Base-by-base conservation (phyloP, 805 yeast species). In the Ogataea wickerhamii region DNA sequence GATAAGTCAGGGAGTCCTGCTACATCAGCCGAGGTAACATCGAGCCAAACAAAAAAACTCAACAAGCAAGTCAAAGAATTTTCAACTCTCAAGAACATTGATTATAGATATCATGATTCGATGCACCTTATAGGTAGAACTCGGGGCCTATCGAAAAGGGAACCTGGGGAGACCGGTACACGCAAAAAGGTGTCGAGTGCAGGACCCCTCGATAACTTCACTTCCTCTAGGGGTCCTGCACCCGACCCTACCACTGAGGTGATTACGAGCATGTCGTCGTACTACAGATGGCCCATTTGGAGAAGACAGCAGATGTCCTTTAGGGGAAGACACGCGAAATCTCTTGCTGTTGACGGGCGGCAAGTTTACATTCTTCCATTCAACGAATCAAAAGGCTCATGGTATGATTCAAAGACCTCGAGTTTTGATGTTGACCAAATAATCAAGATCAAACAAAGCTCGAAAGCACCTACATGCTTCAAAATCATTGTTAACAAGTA, bases 341-440 rank as follows among this genome's bases (percentile, higher is more conserved):
- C 88, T 1, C 67, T 91, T 22, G 88, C 93, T 1, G 76, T 91
- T 26, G 98, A 91, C 60, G 98, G 97, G n/a, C 95, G 87, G 51
- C 88, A 87, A 53, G 77, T 91, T 11, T 91, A 89, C 52, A 75
- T 91, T 34, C 77, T 87, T 52, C 96, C 97, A 0, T 81, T 88
- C 6, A 87, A 85, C 50, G 91, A 86, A 42, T 71, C 77, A 41
- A 76, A 61, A 34, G 64, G 64, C 14, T 53, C 74, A 48, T 76
- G 87, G 74, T 77, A 83, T 51, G 93, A 58, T 5, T 56, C 83
- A 49, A 89, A 89, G 55, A 89, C 96, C 0, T 78, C 88, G 12
- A 82, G 94, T 0, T 87, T 91, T 58, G 95, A 88, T 53, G 77
- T 88, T 7, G 76, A 84, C 14, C 95, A 86, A 53, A 78, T 91